Percentiles rank a stretch among this genome's conserved stretches.
phyloP scores from a whole-genome alignment of 345 rosid genomes.

The Gossypium australe region DNA sequence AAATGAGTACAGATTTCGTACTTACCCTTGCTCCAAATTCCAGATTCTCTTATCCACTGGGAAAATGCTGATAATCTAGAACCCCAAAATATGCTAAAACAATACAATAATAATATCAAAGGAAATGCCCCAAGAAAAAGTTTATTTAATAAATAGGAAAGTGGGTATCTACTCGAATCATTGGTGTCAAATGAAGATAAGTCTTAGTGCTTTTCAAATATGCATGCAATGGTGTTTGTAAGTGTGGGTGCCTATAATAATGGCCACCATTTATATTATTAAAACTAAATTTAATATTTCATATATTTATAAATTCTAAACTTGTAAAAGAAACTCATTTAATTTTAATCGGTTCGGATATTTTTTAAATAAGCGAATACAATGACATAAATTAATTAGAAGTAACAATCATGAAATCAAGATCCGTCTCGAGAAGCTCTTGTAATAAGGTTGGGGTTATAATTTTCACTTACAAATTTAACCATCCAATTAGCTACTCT shows the following conservation, averaged over 20 bases:
- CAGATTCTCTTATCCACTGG: slow-evolving; percentile 18
- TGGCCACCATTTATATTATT: neutral
- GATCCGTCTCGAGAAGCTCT: no score
- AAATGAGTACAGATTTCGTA: slow-evolving; percentile 2
- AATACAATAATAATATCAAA: neutral
- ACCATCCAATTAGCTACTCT: rapidly evolving
- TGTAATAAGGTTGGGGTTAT: no score
- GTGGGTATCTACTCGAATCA: slow-evolving; percentile 21
- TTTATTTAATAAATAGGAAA: neutral
- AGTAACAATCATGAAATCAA: no score
- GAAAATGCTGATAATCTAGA: slow-evolving; percentile 6
- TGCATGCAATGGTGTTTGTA: slow-evolving; percentile 11
- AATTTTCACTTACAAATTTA: no score
- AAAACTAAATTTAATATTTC: neutral
- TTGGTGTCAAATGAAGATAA: slow-evolving; percentile 21
- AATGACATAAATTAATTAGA: no score
- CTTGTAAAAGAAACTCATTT: neutral
- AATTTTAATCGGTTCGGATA: no score
- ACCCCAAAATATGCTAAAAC: neutral
- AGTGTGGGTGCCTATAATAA: neutral
- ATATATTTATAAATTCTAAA: no score
- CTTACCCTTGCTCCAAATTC: slow-evolving; percentile 13
- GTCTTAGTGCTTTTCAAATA: slow-evolving; percentile 1
- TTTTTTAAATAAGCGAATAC: no score
- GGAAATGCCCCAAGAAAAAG: neutral